These are phyloP conservation scores for Coprinellus micaceus DNA, from an alignment of 768 basidiomycete species.

Conservation along the genomic window DNA sequence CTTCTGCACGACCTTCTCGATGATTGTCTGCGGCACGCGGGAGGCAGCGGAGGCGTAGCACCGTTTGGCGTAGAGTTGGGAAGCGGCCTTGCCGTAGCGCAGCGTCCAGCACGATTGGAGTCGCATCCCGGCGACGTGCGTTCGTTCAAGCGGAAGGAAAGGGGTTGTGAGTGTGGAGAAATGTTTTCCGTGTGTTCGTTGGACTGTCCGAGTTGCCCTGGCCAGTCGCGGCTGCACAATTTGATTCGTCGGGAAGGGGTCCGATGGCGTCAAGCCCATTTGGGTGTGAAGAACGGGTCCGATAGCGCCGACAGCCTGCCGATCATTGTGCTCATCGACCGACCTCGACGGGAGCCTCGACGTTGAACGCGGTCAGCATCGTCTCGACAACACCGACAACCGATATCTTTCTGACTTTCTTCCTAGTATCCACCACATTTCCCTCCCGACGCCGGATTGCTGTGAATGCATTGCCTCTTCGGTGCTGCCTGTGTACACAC, in stretches of 20 bases:
- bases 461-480: not conserved
- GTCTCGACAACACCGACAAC: too few species aligned
- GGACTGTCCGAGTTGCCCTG: not conserved
- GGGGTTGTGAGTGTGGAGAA: not conserved
- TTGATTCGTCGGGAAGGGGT: not conserved
- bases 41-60: slow-evolving; percentile 26
- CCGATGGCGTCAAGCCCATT: slow-evolving; percentile 1
- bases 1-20: slow-evolving; percentile 97
- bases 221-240: not conserved
- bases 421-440: too few species aligned
- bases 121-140: slow-evolving; percentile 18
- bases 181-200: not conserved
- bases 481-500: not conserved
- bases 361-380: not conserved
- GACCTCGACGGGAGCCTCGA: too few species aligned
- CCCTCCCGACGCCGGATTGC: not conserved
- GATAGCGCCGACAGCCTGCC: not conserved
- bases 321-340: not conserved
- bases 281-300: not conserved
- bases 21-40: slow-evolving; percentile 72
- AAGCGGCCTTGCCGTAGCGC: slow-evolving; percentile 12
- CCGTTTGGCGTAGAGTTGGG: slow-evolving; percentile 14
- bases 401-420: too few species aligned
- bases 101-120: slow-evolving; percentile 19
- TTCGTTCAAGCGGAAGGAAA: not conserved